Conservation (phyloP, 2,329 filamentous ascomycete genomes). For the Teratosphaeria pseudoeucalypti region DNA sequence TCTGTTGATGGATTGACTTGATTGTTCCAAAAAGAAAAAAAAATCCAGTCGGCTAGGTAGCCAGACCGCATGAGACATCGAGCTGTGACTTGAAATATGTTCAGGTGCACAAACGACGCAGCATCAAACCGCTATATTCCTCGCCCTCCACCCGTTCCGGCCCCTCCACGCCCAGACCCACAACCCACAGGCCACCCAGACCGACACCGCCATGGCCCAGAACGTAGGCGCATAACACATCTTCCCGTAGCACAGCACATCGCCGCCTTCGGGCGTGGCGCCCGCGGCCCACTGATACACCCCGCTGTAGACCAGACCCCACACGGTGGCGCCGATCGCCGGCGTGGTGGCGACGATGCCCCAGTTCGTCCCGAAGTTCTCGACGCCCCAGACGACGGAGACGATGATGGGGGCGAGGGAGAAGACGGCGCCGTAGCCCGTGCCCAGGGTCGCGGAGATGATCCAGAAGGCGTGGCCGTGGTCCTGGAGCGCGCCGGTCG, state of each 20-base stretch:
- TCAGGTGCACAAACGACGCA: not conserved
- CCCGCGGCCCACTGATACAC: constrained; percentile 62
- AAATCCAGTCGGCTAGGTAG: too few species aligned
- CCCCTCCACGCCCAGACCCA: constrained; percentile 77
- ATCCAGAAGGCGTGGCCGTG: constrained; percentile 74
- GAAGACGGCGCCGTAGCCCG: constrained; percentile 89
- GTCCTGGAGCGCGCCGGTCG: constrained; percentile 63
- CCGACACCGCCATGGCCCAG: constrained; percentile 74
- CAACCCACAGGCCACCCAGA: constrained; percentile 64
- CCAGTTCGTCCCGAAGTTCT: constrained; percentile 98
- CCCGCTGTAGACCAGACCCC: constrained; percentile 78
- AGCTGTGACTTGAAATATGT: not conserved
- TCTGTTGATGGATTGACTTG: too few species aligned
- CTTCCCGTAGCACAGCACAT: constrained; percentile 66
- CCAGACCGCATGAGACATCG: not conserved
- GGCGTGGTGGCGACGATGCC: constrained; percentile 90
- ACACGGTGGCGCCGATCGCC: constrained; percentile 75
- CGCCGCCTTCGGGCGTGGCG: constrained; percentile 28
- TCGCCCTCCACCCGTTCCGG: constrained; percentile 60
- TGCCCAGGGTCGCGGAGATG: constrained; percentile 72
- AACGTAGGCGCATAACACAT: constrained; percentile 73
- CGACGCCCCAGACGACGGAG: constrained; percentile 94
- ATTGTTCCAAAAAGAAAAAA: too few species aligned
- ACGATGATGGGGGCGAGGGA: constrained; percentile 83
- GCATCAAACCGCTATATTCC: constrained; percentile 57